Evolutionary conservation across 345 rosid species (phyloP).

Genomic region (Hibiscus trionum): DNA sequence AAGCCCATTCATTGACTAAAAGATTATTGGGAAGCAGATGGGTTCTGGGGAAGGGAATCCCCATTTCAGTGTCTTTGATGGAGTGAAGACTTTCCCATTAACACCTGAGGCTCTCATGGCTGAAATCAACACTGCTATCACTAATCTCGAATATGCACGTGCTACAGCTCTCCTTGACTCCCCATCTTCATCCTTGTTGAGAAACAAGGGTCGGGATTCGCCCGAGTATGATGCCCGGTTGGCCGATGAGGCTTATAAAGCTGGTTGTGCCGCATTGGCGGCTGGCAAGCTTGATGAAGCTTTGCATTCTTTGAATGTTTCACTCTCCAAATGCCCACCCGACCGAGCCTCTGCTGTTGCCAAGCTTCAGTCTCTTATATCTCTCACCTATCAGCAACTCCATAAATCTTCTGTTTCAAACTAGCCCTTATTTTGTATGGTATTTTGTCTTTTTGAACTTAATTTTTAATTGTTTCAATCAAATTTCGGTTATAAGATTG

Average conservation of each 20-base stretch:
- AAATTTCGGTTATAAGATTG: background rate
- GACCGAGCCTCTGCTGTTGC: constrained; percentile 43
- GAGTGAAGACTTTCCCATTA: constrained; percentile 36
- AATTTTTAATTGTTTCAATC: background rate
- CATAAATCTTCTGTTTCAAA: constrained; percentile 9
- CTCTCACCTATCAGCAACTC: constrained; percentile 27
- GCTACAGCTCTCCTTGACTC: constrained; percentile 36
- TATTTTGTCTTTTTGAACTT: background rate
- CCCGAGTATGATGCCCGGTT: constrained; percentile 31
- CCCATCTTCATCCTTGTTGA: constrained; percentile 22
- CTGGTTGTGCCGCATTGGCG: constrained; percentile 59
- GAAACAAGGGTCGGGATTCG: constrained; percentile 15
- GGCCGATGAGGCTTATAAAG: constrained; percentile 61
- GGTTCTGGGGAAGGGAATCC: constrained; percentile 31
- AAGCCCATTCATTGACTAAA: background rate
- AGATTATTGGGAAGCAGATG: constrained; percentile 21
- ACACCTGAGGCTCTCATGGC: constrained; percentile 56
- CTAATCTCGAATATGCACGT: constrained; percentile 43
- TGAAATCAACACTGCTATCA: constrained; percentile 48
- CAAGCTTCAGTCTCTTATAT: constrained; percentile 49
- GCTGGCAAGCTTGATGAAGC: constrained; percentile 68
- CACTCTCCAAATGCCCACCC: constrained; percentile 37
- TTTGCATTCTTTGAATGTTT: constrained; percentile 42
- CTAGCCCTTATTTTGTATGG: background rate
- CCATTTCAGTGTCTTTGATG: constrained; percentile 42